Conservation (phyloP, 2,329 filamentous ascomycete species). For the Karstenula rhodostoma region DNA sequence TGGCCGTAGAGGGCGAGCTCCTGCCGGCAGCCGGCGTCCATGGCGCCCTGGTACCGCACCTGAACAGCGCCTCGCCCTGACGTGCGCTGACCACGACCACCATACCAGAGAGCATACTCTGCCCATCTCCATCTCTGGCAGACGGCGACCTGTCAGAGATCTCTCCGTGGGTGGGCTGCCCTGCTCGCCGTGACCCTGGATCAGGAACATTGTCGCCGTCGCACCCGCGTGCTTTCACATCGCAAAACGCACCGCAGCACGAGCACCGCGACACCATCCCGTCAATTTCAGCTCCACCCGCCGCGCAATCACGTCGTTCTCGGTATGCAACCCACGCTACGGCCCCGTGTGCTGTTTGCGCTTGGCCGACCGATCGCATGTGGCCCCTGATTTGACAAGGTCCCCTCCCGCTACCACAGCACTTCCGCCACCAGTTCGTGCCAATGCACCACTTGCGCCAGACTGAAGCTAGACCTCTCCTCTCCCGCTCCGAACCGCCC, state of each 20-base stretch:
- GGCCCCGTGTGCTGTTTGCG: background rate
- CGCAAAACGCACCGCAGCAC: background rate
- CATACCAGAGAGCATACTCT: too few relatives aligned
- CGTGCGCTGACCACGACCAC: too few relatives aligned
- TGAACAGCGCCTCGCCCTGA: too few relatives aligned
- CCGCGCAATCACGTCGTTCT: background rate
- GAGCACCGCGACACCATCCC: background rate
- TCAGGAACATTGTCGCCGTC: background rate
- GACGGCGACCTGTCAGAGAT: constrained; percentile 1
- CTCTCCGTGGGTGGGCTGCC: too few relatives aligned
- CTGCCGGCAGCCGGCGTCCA: background rate
- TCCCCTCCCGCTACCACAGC: background rate
- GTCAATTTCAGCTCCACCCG: background rate
- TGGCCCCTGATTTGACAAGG: background rate
- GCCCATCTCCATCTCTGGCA: too few relatives aligned
- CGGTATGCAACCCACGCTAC: constrained; percentile 1
- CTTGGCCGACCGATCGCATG: background rate
- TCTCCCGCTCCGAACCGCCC: background rate
- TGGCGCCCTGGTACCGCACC: too few relatives aligned
- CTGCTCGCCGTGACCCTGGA: background rate
- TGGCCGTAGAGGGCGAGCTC: background rate
- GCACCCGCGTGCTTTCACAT: background rate
- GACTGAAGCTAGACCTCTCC: background rate
- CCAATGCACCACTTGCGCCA: background rate
- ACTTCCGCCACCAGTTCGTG: background rate